These are phyloP conservation scores for Leonotis leonurus DNA, from an alignment of 257 asterid species.

Conservation along the genomic window DNA sequence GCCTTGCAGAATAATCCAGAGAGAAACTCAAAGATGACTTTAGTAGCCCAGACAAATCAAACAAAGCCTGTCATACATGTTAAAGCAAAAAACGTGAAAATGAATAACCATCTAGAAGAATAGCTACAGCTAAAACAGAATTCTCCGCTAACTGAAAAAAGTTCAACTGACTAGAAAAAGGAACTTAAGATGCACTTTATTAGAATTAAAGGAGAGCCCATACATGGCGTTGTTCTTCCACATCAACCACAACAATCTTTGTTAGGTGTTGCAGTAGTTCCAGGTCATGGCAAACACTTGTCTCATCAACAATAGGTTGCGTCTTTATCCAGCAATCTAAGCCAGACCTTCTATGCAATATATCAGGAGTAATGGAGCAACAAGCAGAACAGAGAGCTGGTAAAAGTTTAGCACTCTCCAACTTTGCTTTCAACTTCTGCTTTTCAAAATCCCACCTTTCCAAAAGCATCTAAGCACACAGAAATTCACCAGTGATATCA, in stretches of 20 bases:
- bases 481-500: conserved; percentile 8
- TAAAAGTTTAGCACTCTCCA: conserved; percentile 17
- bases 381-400: conserved; percentile 35
- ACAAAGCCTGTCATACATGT: conserved; percentile 42
- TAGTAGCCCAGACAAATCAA: conserved; percentile 33
- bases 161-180: neutral
- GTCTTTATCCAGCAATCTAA: conserved; percentile 50
- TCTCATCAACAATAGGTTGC: conserved; percentile 58
- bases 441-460: conserved; percentile 55
- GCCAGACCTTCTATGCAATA: conserved; percentile 42
- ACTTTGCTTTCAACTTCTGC: conserved; percentile 35
- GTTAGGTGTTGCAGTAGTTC: conserved; percentile 56
- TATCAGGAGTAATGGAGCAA: conserved; percentile 52
- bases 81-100: conserved; percentile 10
- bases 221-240: conserved; percentile 45
- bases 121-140: neutral
- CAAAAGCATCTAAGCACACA: conserved; percentile 44
- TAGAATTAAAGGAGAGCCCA: conserved; percentile 4
- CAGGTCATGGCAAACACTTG: conserved; percentile 65
- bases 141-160: conserved; percentile 1
- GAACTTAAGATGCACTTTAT: neutral
- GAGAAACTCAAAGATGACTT: conserved; percentile 49
- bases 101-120: neutral
- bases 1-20: conserved; percentile 58
- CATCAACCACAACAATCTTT: conserved; percentile 33